Percentiles rank a stretch among this genome's conserved stretches.
phyloP scores from a whole-genome alignment of 1,139 yeast species.

The Ogataea hybrid region DNA sequence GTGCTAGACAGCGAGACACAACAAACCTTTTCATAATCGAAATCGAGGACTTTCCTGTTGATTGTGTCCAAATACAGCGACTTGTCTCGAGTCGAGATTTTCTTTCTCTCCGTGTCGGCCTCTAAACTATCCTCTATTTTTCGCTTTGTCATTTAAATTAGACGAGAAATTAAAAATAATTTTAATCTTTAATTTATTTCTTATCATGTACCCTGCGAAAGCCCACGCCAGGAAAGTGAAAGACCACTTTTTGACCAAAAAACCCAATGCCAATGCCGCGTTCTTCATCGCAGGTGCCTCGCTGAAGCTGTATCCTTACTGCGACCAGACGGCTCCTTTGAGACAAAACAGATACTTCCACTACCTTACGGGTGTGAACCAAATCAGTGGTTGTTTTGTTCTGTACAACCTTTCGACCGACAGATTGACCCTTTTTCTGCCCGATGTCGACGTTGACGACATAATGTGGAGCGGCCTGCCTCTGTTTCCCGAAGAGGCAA shows the following conservation, averaged over 20 bases:
- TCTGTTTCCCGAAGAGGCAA: constrained; percentile 62
- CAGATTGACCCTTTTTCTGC: constrained; percentile 68
- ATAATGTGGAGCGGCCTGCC: constrained; percentile 98
- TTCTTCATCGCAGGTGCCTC: constrained; percentile 67
- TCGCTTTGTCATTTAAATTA: constrained; percentile 1
- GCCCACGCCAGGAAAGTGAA: constrained; percentile 58
- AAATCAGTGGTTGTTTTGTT: constrained; percentile 70
- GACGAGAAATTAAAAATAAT: background rate
- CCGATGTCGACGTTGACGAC: constrained; percentile 81
- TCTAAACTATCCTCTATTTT: background rate
- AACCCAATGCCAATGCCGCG: constrained; percentile 25
- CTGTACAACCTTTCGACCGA: constrained; percentile 55
- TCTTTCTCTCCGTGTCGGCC: background rate
- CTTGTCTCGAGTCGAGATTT: constrained; percentile 8
- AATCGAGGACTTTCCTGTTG: constrained; percentile 55
- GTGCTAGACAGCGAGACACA: constrained; percentile 56
- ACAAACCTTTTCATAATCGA: constrained; percentile 70
- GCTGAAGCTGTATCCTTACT: constrained; percentile 63
- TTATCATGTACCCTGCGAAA: constrained; percentile 62
- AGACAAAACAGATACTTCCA: constrained; percentile 91
- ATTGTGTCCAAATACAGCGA: constrained; percentile 51
- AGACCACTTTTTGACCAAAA: constrained; percentile 38
- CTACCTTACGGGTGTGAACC: constrained; percentile 80
- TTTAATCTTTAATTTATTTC: background rate
- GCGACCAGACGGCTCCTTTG: constrained; percentile 76